Percentiles rank a stretch among this genome's conserved stretches.
phyloP scores from a whole-genome alignment of 2,329 filamentous ascomycete genomes.

The Talaromyces sp. region DNA sequence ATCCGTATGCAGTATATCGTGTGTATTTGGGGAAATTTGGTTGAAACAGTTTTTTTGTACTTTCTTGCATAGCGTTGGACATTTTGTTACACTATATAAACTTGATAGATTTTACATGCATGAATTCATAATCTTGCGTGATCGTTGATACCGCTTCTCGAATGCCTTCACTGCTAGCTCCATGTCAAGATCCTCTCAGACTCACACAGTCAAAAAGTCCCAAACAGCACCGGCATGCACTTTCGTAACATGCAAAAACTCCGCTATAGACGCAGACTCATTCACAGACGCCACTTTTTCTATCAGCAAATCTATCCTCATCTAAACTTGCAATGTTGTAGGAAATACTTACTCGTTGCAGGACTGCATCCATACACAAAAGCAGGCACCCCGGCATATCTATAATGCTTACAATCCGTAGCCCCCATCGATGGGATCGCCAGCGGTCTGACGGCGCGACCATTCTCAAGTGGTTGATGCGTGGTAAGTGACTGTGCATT shows the following conservation, averaged over 20 bases:
- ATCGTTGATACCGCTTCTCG: not conserved
- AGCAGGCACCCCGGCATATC: conserved; percentile 36
- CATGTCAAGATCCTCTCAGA: not conserved
- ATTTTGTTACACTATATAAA: not conserved
- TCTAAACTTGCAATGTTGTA: not conserved
- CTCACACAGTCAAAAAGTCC: not conserved
- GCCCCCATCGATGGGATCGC: conserved; percentile 40
- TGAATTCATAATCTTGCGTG: not conserved
- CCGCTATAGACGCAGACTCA: conserved; percentile 1
- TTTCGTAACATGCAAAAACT: conserved; percentile 9
- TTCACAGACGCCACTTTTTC: conserved; percentile 2
- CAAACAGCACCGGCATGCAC: conserved; percentile 6
- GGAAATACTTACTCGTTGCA: not conserved
- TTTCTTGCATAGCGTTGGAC: not conserved
- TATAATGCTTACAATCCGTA: conserved; percentile 43
- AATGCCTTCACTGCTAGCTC: not conserved
- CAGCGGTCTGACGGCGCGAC: conserved; percentile 26
- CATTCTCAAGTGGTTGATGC: not conserved
- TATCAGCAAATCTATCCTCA: not conserved
- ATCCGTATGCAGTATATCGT: not conserved
- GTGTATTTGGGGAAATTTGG: not conserved
- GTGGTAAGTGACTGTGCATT: conserved; percentile 25
- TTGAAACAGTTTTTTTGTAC: not conserved
- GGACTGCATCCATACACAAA: conserved; percentile 34
- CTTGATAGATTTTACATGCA: not conserved